Evolutionary conservation across 1,284 basidiomycete genomes (phyloP), one percentile per base, ranked within the genome.

Genomic region (Cryptococcus sp.): DNA sequence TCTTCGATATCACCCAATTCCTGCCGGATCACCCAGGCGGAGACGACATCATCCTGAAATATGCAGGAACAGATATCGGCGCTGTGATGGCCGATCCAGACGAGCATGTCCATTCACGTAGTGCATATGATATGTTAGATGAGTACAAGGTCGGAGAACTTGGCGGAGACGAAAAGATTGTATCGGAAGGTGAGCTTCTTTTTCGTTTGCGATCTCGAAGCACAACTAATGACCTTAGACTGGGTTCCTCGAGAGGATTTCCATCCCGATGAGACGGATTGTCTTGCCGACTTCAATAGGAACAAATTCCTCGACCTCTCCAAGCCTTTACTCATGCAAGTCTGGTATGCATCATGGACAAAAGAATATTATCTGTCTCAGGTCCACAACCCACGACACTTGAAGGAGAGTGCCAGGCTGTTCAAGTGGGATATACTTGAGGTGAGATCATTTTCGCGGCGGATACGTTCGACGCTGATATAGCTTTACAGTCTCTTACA

Each of bases 351-450:
- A 4, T 64, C 64, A 11, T 72, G 52, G 65, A 87, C 87, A 70
- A 98, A 98, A 81, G 85, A 88, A 30, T 98, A 96, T 74, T 98
- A 98, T 76, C 81, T 98, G 52, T 84, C 90, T 70, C 95, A 98
- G 76, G 92, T 98, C 0, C 95, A 98, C 76, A 91, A 95, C 76
- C 90, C 95, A 5, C 86, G 95, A 49, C 96, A 98, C 76, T 76
- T 96, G 52, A 82, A 86, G 34, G 83, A 93, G 48, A 87, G 91
- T 10, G 93, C 93, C 0, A 85, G 89, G 59, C 80, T 98, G 61
- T 98, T 98, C 73, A 87, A 88, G 14, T 86, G 86, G 5, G 80
- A 82, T 57, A 83, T 86, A 60, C 84, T 98, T 38, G 95, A 98
- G 81, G 87, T 59, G 52, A 44, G 61, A 43, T 14, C 35, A 30